Evolutionary conservation across 2,329 filamentous ascomycete genomes (phyloP), one percentile per base, ranked within the genome.

Genomic region (Ophiocordyceps australis): DNA sequence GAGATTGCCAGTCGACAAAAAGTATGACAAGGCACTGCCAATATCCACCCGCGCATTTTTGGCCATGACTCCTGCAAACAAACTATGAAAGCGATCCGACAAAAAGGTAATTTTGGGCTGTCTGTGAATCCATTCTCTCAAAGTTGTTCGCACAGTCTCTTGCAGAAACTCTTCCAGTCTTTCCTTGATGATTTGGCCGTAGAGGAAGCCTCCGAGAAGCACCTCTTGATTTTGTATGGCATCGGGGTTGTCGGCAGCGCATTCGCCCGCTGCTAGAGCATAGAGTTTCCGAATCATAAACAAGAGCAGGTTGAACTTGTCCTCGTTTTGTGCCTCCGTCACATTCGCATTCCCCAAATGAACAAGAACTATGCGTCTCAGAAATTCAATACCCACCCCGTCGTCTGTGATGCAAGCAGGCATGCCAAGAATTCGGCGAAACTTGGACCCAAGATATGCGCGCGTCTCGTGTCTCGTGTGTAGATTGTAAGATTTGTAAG

Each of bases 241-340:
- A 64, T 98, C 89, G 2, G 89, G 86, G 43, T 98, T 95, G 56
- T 98, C 89, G 5, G 85, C 72, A 5, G 82, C 67, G 47, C 86
- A 95, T 35, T 94, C 86, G 29, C 86, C 85, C 32, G 85, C 83
- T 7, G 89, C 86, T 25, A 98, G 61, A 10, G 85, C 71, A 44
- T 98, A 98, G 17, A 98, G 67, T 51, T 98, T 98, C 35, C 86
- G 68, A 40, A 85, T 79, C 85, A 95, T 95, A 55, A 95, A 91
- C 22, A 95, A 60, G 23, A 95, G 58, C 68, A 93, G 73, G 38
- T 78, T 76, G 56, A 92, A 95, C 52, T 98, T 98, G 59, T 95
- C 83, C 23, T 64, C 64, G 41, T 95, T 76, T 50, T 94, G 79
- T 28, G 71, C 62, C 33, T 83, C 76, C 1, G 79, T 86, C 18